These are phyloP conservation scores for Fragaria iinumae DNA, from an alignment of 306 rosid species.

Conservation along the genomic window DNA sequence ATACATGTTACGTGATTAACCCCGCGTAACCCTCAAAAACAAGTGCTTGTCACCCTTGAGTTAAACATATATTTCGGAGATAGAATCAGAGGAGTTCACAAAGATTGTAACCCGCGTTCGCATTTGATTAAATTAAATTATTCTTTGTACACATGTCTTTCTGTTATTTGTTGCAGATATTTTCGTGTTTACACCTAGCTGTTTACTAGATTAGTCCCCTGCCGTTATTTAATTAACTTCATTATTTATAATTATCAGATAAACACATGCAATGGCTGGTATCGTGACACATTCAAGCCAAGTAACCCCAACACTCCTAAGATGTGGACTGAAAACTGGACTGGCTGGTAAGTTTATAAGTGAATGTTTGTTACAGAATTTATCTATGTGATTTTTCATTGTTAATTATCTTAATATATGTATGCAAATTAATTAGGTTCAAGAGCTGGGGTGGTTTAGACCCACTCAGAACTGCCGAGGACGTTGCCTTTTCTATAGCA, in stretches of 20 bases:
- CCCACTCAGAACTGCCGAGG: conserved; percentile 59
- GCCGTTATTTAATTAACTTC: background rate
- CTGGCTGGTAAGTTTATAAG: conserved; percentile 43
- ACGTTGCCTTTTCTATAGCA: conserved; percentile 57
- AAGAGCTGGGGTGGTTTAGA: conserved; percentile 56
- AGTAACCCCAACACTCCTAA: conserved; percentile 51
- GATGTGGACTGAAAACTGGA: conserved; percentile 70
- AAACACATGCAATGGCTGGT: conserved; percentile 63
- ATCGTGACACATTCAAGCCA: conserved; percentile 46
- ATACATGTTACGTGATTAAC: too few species aligned
- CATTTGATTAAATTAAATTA: too few species aligned
- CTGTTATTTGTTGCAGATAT: too few species aligned
- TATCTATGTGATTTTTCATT: background rate
- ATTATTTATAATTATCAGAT: conserved; percentile 27
- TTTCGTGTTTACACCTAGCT: too few species aligned
- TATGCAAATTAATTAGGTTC: conserved; percentile 32
- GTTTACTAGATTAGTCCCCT: background rate
- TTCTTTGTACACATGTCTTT: too few species aligned
- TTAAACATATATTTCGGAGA: too few species aligned
- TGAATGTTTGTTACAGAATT: background rate
- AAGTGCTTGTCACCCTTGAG: too few species aligned
- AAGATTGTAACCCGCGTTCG: too few species aligned
- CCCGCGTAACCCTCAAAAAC: too few species aligned
- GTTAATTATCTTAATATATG: background rate
- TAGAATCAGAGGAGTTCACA: too few species aligned